Conservation (phyloP, 1,139 yeast genomes). For the Insectozyma bohioensis region DNA sequence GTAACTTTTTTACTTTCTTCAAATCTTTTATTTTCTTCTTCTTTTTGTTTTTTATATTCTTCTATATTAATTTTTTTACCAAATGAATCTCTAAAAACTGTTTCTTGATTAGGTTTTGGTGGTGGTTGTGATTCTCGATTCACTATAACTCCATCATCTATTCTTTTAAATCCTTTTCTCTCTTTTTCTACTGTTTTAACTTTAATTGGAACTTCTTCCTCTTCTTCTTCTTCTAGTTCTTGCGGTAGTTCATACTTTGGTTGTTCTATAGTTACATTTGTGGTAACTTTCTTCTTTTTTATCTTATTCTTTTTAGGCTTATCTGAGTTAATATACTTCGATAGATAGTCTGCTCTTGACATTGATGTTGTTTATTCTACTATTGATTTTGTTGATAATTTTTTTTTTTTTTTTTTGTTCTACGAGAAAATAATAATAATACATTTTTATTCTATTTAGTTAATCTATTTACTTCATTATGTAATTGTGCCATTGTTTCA, state of each 20-base stretch:
- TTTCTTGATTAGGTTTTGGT: slow-evolving; percentile 13
- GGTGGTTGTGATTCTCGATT: slow-evolving; percentile 8
- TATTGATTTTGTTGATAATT: no score
- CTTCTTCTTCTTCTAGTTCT: slow-evolving; percentile 9
- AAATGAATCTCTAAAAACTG: slow-evolving; percentile 41
- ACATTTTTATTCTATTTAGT: slow-evolving; percentile 13
- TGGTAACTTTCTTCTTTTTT: slow-evolving; percentile 7
- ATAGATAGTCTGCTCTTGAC: slow-evolving; percentile 19
- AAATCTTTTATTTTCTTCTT: slow-evolving; percentile 40
- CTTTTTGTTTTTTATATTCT: slow-evolving; percentile 20
- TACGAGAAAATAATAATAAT: slow-evolving; percentile 1
- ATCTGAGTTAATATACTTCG: slow-evolving; percentile 16
- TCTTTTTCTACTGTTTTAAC: slow-evolving; percentile 4
- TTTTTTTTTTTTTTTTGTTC: background rate
- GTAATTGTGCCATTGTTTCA: slow-evolving; percentile 85
- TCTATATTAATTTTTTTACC: slow-evolving; percentile 40
- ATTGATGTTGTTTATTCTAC: slow-evolving; percentile 2
- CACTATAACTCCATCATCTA: slow-evolving; percentile 27
- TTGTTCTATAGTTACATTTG: slow-evolving; percentile 13
- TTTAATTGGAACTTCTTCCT: slow-evolving; percentile 4
- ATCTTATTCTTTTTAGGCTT: slow-evolving; percentile 13
- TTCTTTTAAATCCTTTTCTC: slow-evolving; percentile 38
- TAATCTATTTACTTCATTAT: slow-evolving; percentile 50
- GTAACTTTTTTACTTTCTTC: slow-evolving; percentile 20
- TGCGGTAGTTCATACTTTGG: slow-evolving; percentile 11